Percentiles rank a stretch among this genome's conserved stretches.
Conservation (phyloP, 495 filamentous ascomycete genomes). For the Talaromyces thailandensis region DNA sequence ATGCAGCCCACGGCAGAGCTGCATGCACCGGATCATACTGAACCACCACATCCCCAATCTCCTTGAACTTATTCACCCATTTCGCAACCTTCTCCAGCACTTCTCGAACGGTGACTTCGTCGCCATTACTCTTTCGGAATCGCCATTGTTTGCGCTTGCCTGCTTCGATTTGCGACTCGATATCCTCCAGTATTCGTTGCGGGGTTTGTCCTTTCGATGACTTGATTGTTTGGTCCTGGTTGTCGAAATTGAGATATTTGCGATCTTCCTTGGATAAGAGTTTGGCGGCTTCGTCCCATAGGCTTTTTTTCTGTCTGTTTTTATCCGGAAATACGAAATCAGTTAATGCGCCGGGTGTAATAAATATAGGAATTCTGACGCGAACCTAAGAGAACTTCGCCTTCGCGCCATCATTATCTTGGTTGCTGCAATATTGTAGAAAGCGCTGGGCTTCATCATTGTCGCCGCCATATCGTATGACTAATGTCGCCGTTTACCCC, state of each 20-base stretch:
- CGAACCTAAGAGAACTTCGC: neutral
- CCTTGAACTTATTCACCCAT: conserved; percentile 30
- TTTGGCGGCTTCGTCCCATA: conserved; percentile 1
- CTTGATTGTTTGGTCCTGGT: neutral
- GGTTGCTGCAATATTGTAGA: neutral
- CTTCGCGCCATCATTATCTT: neutral
- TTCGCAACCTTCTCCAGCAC: conserved; percentile 23
- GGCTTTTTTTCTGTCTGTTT: neutral
- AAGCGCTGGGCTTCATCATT: neutral
- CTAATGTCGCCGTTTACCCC: neutral
- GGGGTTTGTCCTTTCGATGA: neutral
- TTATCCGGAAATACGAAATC: neutral
- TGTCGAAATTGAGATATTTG: conserved; percentile 3
- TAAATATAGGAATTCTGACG: neutral
- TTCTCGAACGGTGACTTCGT: conserved; percentile 24
- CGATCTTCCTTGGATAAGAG: conserved; percentile 4
- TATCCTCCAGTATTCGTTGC: neutral
- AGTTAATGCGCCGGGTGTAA: neutral
- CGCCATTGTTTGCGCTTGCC: conserved; percentile 13
- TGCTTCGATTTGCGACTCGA: conserved; percentile 6
- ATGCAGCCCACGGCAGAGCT: conserved; percentile 33
- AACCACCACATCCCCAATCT: conserved; percentile 25
- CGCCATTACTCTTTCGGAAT: conserved; percentile 12
- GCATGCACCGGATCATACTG: conserved; percentile 32
- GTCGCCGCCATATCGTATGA: neutral